Base-by-base conservation (phyloP, 768 basidiomycete genomes). In the Russula griseocarnosa region DNA sequence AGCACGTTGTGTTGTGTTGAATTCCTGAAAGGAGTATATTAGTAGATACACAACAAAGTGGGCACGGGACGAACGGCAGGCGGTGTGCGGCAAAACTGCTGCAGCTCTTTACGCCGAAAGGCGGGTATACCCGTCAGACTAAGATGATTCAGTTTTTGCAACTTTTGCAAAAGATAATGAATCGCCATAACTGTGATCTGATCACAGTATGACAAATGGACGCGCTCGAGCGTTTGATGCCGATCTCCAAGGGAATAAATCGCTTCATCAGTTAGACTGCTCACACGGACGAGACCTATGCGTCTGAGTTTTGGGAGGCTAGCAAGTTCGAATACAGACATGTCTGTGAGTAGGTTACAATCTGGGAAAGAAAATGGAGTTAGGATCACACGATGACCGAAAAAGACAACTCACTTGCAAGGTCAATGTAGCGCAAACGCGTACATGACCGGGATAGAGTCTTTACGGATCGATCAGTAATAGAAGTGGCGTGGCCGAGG, bases 191-290 rank as follows among this genome's bases (percentile, higher is more conserved):
- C 91, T 7, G 90, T 86, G 61, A 99, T 89, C 71, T 95, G 91
- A 73, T 97, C 93, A 74, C 97, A 99, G 73, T 98, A 98, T 3
- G 94, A 97, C 55, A 99, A 79, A 75, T 99, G 97, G 24, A 99
- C 93, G 46, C 97, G 88, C 73, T 99, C 97, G 26, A 98, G 81
- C 10, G 92, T 88, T 32, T 85, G 84, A 70, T 92, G 86, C 18
- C 93, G 84, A 66, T 93, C 90, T 10, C 86, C 92, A 11, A 99
- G 83, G 1, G 94, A 82, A 72, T 90, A 90, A 36, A 98, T 86
- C 2, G 93, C 93, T 70, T 96, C 86, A 72, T 99, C 97, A 13
- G 97, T 99, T 61, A 99, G 78, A 69, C 94, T 92, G 72, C 79
- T 85, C 55, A 98, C 94, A 63, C 95, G 86, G 49, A 98, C 97